Percentiles rank a stretch among this genome's conserved stretches.
Evolutionary conservation across 208 protist species (phyloP).

Genomic region (Entamoeba histolytica): DNA sequence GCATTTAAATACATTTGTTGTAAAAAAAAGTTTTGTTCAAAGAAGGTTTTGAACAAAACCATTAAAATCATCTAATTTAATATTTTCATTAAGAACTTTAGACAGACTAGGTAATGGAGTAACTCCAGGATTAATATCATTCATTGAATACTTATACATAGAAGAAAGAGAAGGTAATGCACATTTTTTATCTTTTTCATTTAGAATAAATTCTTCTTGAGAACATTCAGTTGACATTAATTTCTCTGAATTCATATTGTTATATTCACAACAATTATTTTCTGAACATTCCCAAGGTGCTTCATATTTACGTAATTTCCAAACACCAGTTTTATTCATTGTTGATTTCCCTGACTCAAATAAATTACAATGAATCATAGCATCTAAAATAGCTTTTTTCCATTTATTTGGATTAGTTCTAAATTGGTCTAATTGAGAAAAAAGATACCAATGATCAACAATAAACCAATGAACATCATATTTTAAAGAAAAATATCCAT

Average conservation of each 20-base stretch:
- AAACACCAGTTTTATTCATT: background rate
- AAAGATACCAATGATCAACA: background rate
- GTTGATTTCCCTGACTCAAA: background rate
- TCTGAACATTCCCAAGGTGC: background rate
- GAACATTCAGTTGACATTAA: background rate
- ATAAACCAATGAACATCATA: background rate
- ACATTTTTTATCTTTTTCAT: background rate
- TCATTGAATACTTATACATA: background rate
- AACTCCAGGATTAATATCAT: background rate
- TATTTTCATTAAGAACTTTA: background rate
- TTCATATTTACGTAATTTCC: background rate
- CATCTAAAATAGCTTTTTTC: background rate
- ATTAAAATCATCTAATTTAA: background rate
- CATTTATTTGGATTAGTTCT: background rate
- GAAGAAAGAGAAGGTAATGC: background rate
- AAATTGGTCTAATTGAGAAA: background rate
- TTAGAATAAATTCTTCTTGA: background rate
- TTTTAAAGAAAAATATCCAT: background rate
- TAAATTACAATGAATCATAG: background rate
- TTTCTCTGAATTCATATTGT: background rate
- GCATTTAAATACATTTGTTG: too few relatives aligned
- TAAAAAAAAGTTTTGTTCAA: too few relatives aligned
- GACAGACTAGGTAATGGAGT: background rate
- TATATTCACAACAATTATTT: background rate
- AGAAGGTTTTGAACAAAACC: background rate